Conservation (phyloP, 257 asterid genomes). For the Marsdenia floribunda region DNA sequence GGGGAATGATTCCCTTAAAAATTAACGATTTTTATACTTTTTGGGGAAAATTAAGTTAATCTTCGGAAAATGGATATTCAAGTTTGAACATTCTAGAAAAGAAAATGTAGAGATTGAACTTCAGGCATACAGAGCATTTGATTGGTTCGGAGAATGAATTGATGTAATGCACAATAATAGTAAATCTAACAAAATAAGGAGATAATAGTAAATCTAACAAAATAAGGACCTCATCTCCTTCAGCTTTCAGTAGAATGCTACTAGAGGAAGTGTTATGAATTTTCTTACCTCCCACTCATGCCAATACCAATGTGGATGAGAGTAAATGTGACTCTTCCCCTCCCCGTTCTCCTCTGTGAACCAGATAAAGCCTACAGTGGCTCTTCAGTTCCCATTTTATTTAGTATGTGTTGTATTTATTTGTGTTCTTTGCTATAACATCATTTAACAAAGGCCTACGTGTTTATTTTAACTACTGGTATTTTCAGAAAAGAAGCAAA, state of each 20-base stretch:
- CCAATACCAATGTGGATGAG: neutral
- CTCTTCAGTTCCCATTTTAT: neutral
- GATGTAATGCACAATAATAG: neutral
- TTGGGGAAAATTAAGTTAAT: neutral
- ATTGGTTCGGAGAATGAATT: neutral
- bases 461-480: neutral
- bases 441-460: neutral
- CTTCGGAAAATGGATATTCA: too few relatives aligned
- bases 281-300: neutral
- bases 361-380: neutral
- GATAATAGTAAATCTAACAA: neutral
- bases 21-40: too few relatives aligned
- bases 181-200: neutral
- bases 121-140: neutral
- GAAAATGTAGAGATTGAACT: too few relatives aligned
- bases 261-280: neutral
- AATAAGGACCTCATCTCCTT: neutral
- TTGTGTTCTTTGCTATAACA: neutral
- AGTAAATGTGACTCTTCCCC: neutral
- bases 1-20: too few relatives aligned
- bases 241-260: neutral
- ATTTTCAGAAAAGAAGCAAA: conserved; percentile 44
- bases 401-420: neutral
- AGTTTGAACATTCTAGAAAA: too few relatives aligned
- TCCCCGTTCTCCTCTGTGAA: neutral